A percentile compares a stretch with the other conserved stretches of the same genome.
Conservation (phyloP, 164 flowering plant genomes). For the Echeveria elegans region DNA sequence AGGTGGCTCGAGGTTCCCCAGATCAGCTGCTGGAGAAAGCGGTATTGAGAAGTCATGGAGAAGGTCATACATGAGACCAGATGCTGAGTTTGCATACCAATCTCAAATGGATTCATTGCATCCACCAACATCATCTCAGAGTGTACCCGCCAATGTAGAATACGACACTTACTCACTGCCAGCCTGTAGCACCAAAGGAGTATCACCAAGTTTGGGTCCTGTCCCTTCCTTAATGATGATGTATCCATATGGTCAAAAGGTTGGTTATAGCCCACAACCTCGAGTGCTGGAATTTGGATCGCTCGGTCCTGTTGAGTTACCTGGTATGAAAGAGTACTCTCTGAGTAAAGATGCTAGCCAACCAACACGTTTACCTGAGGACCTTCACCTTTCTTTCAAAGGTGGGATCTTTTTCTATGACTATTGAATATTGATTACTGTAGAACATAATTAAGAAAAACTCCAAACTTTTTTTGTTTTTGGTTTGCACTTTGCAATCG, state of each 20-base stretch:
- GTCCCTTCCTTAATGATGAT: slow-evolving; percentile 69
- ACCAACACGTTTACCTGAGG: slow-evolving; percentile 29
- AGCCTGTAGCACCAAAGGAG: slow-evolving; percentile 39
- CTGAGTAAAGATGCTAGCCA: slow-evolving; percentile 33
- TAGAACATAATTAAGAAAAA: not conserved
- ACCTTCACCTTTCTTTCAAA: not conserved
- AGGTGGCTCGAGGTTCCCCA: slow-evolving; percentile 42
- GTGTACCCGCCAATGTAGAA: slow-evolving; percentile 40
- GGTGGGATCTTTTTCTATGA: not conserved
- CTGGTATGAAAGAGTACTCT: slow-evolving; percentile 36
- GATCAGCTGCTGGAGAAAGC: slow-evolving; percentile 34
- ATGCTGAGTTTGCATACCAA: slow-evolving; percentile 28
- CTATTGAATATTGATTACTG: not conserved
- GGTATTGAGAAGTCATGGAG: slow-evolving; percentile 56
- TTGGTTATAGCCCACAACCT: slow-evolving; percentile 34
- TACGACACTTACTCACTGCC: slow-evolving; percentile 63
- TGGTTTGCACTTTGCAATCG: not conserved
- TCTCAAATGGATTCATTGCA: slow-evolving; percentile 45
- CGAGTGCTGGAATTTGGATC: slow-evolving; percentile 90
- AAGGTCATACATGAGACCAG: slow-evolving; percentile 36
- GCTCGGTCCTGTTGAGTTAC: slow-evolving; percentile 51
- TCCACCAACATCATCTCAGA: slow-evolving; percentile 26
- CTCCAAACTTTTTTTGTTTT: not conserved
- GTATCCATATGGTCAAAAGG: slow-evolving; percentile 68
- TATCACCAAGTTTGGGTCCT: slow-evolving; percentile 25